Evolutionary conservation across 305 asterid genomes (phyloP).

Genomic region (Solanum hybrid): DNA sequence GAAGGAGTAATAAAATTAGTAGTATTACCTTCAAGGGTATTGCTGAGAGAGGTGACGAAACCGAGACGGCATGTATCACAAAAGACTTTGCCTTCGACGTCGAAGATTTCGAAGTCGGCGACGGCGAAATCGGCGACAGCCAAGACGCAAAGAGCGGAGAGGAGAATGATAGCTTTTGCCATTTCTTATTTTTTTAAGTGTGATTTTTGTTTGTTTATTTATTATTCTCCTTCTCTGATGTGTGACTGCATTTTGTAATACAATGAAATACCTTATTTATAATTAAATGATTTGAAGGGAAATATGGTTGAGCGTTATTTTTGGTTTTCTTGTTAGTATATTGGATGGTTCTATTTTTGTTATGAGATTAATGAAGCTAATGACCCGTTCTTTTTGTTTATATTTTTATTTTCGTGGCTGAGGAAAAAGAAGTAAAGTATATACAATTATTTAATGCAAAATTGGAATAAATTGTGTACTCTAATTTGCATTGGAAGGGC

Average conservation of each 20-base stretch:
- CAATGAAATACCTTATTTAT: background rate
- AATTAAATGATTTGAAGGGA: background rate
- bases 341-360: background rate
- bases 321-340: background rate
- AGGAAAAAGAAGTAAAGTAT: background rate
- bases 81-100: slow-evolving; percentile 31
- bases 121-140: slow-evolving; percentile 19
- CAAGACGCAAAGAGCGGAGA: slow-evolving; percentile 22
- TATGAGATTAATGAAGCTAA: background rate
- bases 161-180: slow-evolving; percentile 36
- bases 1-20: background rate
- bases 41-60: slow-evolving; percentile 23
- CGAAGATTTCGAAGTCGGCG: background rate
- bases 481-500: background rate
- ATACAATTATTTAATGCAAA: background rate
- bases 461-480: background rate
- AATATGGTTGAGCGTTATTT: background rate
- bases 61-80: slow-evolving; percentile 48
- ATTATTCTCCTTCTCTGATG: slow-evolving; percentile 5
- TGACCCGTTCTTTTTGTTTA: background rate
- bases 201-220: slow-evolving; percentile 2
- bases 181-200: slow-evolving; percentile 4
- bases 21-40: background rate
- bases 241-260: background rate
- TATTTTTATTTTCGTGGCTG: background rate